Evolutionary conservation across 208 protist genomes (phyloP).

Genomic region (Trypanosoma cruzi): DNA sequence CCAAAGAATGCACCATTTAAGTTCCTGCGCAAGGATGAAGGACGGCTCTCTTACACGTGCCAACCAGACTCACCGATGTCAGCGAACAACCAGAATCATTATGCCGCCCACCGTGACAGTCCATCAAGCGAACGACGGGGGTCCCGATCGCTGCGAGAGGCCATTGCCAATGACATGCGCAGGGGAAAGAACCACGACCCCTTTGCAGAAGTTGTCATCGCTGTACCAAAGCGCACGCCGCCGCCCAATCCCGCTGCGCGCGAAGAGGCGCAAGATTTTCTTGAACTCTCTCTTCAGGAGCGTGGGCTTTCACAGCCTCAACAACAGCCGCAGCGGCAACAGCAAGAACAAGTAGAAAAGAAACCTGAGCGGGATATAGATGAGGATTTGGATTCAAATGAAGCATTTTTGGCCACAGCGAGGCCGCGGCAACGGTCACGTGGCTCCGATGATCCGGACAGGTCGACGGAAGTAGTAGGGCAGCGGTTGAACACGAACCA

Average conservation of each 20-base stretch:
- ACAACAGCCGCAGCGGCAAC: constrained; percentile 3
- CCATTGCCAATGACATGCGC: constrained; percentile 88
- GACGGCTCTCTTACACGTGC: constrained; percentile 70
- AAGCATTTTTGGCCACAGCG: not conserved
- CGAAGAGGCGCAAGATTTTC: constrained; percentile 5
- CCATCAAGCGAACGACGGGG: constrained; percentile 48
- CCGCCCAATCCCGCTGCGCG: constrained; percentile 38
- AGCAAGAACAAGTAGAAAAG: constrained; percentile 1
- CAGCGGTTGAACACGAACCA: constrained; percentile 1
- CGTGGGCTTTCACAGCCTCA: not conserved
- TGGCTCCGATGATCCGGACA: constrained; percentile 11
- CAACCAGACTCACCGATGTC: constrained; percentile 17
- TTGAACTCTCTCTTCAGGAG: not conserved
- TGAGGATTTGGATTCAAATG: constrained; percentile 12
- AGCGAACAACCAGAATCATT: constrained; percentile 9
- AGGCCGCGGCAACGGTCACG: constrained; percentile 12
- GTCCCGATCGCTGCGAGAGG: constrained; percentile 75
- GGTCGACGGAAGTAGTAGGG: constrained; percentile 3
- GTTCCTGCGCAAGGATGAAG: constrained; percentile 84
- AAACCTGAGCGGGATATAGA: constrained; percentile 44
- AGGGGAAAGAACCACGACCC: constrained; percentile 74
- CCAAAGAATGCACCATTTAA: constrained; percentile 75
- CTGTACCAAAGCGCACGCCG: constrained; percentile 76
- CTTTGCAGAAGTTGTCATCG: constrained; percentile 74
- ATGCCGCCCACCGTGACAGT: constrained; percentile 15